A percentile compares a stretch with the other conserved stretches of the same genome.
Evolutionary conservation across 176 grass and related monocot species (phyloP).

Genomic region (Carex cristatella): DNA sequence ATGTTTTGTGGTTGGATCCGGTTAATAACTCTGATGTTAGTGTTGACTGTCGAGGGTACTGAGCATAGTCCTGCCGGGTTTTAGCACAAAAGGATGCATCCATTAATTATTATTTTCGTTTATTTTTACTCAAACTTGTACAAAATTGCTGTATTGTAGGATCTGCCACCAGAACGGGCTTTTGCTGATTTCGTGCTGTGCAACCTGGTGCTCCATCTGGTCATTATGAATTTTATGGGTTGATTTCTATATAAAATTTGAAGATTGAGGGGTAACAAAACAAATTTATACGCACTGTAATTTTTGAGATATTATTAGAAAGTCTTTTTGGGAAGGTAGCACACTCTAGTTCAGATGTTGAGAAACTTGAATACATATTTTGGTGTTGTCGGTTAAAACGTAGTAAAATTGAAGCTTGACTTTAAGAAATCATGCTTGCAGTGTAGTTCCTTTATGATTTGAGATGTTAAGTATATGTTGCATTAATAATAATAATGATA

Average conservation of each 20-base stretch:
- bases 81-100: not conserved
- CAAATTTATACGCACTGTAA: not conserved
- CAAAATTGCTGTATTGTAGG: slow-evolving; percentile 40
- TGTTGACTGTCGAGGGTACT: not conserved
- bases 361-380: not conserved
- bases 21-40: not conserved
- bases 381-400: not conserved
- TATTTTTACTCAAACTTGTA: not conserved
- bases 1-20: not conserved
- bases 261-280: not conserved
- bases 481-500: not conserved
- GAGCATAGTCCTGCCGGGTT: not conserved
- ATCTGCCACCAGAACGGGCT: slow-evolving; percentile 64
- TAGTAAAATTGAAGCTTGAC: not conserved
- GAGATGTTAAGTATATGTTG: not conserved
- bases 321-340: not conserved
- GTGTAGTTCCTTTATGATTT: not conserved
- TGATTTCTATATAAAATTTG: slow-evolving; percentile 20
- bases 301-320: not conserved
- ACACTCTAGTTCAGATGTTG: not conserved
- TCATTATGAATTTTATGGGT: slow-evolving; percentile 93
- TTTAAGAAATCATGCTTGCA: not conserved
- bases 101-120: not conserved
- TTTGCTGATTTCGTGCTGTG: slow-evolving; percentile 80
- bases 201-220: slow-evolving; percentile 86